These are phyloP conservation scores for Citrus cavaleriei DNA, from an alignment of 345 rosid genomes.

Conservation along the genomic window DNA sequence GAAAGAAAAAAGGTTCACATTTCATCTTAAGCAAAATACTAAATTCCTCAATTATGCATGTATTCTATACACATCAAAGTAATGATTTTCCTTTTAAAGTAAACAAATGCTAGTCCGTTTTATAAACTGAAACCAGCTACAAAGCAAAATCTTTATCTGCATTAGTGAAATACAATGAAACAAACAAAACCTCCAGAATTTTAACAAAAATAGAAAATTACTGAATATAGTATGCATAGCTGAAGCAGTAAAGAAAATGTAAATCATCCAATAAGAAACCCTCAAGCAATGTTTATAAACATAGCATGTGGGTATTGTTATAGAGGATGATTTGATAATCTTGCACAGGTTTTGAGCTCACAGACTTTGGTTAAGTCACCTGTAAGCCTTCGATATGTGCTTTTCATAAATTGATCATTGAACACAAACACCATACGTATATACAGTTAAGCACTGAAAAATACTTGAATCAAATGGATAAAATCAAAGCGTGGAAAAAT, in stretches of 20 bases:
- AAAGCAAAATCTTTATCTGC: not conserved
- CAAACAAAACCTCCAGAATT: no score
- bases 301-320: slow-evolving; percentile 25
- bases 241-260: slow-evolving; percentile 20
- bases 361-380: slow-evolving; percentile 35
- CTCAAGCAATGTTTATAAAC: slow-evolving; percentile 18
- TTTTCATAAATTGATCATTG: not conserved
- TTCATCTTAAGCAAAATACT: not conserved
- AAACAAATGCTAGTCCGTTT: not conserved
- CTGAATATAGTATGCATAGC: not conserved
- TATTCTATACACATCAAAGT: not conserved
- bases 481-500: not conserved
- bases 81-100: not conserved
- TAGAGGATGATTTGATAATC: slow-evolving; percentile 30
- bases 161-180: not conserved
- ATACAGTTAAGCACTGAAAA: not conserved
- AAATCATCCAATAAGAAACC: slow-evolving; percentile 29
- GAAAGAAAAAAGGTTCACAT: no score
- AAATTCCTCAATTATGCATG: not conserved
- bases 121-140: not conserved
- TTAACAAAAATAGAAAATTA: no score
- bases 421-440: not conserved
- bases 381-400: slow-evolving; percentile 94
- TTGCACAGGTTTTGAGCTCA: slow-evolving; percentile 88
- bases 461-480: not conserved